Percentiles rank a stretch among this genome's conserved stretches.
Conservation (phyloP, 1,139 yeast genomes). For the Hyphopichia buzzinii region DNA sequence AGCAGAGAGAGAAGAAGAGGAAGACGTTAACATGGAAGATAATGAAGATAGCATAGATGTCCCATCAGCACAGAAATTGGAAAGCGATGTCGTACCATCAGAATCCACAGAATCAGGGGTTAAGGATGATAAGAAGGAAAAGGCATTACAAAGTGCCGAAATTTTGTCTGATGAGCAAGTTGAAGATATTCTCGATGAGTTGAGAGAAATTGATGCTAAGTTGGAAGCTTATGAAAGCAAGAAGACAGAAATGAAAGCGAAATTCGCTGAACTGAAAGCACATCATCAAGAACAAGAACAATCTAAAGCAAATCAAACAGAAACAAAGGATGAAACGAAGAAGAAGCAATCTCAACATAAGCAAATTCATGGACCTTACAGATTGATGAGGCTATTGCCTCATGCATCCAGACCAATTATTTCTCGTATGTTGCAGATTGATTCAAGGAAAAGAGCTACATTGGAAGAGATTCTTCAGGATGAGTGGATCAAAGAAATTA, state of each 20-base stretch:
- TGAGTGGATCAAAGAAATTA: slow-evolving; percentile 68
- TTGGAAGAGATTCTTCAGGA: slow-evolving; percentile 66
- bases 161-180: slow-evolving; percentile 34
- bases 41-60: slow-evolving; percentile 2
- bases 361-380: slow-evolving; percentile 76
- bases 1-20: slow-evolving; percentile 6
- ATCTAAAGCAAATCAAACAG: slow-evolving; percentile 2
- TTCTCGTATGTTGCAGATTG: slow-evolving; percentile 67
- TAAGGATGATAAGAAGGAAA: slow-evolving; percentile 9
- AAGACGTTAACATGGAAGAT: not conserved
- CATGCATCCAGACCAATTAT: slow-evolving; percentile 80
- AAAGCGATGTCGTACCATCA: not conserved
- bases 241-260: slow-evolving; percentile 35
- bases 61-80: not conserved
- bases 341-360: slow-evolving; percentile 36
- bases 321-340: slow-evolving; percentile 9
- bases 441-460: slow-evolving; percentile 67
- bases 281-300: slow-evolving; percentile 11
- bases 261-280: slow-evolving; percentile 22
- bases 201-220: slow-evolving; percentile 36
- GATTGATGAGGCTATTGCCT: slow-evolving; percentile 83
- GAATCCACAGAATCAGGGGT: slow-evolving; percentile 2
- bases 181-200: slow-evolving; percentile 30
- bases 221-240: slow-evolving; percentile 37
- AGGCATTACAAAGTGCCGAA: slow-evolving; percentile 7